Conservation (phyloP, 306 rosid species). For the Coriaria nepalensis region DNA sequence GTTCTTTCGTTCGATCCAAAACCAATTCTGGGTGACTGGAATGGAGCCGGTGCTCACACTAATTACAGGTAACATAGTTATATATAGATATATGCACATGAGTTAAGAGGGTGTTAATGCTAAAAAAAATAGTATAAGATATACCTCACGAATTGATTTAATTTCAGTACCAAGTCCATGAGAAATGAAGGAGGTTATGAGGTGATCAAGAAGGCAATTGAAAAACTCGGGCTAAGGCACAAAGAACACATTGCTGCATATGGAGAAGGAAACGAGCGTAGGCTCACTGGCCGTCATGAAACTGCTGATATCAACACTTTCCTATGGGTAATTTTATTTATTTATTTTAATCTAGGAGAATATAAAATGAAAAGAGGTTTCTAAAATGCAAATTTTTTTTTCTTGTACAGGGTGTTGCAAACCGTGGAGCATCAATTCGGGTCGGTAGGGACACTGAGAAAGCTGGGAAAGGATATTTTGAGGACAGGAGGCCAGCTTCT, state of each 20-base stretch:
- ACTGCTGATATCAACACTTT: slow-evolving; percentile 78
- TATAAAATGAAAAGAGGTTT: not conserved
- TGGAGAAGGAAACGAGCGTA: slow-evolving; percentile 94
- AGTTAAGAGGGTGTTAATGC: not conserved
- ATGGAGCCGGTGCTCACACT: slow-evolving; percentile 97
- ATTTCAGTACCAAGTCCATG: slow-evolving; percentile 71
- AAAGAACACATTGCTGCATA: slow-evolving; percentile 79
- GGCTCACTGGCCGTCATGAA: slow-evolving; percentile 80
- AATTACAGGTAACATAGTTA: slow-evolving; percentile 52
- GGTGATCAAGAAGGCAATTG: slow-evolving; percentile 67
- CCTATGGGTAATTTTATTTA: slow-evolving; percentile 50
- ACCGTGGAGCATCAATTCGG: slow-evolving; percentile 91
- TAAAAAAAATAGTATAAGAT: not conserved
- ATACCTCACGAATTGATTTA: not conserved
- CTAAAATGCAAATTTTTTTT: not conserved
- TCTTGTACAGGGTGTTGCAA: slow-evolving; percentile 66
- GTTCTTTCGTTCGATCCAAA: slow-evolving; percentile 82
- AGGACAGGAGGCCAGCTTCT: slow-evolving; percentile 93
- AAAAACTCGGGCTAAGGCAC: slow-evolving; percentile 60
- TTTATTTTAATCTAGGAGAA: not conserved
- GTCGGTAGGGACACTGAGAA: slow-evolving; percentile 97
- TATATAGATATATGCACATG: not conserved
- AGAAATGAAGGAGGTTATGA: slow-evolving; percentile 68
- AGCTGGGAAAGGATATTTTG: slow-evolving; percentile 85
- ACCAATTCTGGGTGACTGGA: slow-evolving; percentile 98